Conservation (phyloP, 1,284 basidiomycete species). For the Ustilago crameri region DNA sequence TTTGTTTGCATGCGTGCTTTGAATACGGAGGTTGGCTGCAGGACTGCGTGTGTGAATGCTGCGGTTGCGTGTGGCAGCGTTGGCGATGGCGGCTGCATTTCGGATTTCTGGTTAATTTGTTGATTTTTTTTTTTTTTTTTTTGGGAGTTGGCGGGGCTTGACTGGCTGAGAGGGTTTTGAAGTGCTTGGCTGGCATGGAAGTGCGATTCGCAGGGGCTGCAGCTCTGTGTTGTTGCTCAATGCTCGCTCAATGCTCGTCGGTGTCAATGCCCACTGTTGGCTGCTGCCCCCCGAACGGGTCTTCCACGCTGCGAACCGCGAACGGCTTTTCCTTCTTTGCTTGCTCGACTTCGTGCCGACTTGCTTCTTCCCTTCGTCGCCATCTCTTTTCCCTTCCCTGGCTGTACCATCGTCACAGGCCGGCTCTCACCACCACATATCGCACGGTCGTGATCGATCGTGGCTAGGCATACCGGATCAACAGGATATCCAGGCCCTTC, state of each 20-base stretch:
- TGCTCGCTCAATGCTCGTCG: conserved; percentile 2
- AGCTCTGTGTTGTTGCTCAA: neutral
- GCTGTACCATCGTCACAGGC: neutral
- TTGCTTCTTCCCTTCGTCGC: neutral
- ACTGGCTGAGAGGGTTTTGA: no score
- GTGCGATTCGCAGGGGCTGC: no score
- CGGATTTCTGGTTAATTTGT: no score
- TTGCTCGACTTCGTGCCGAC: neutral
- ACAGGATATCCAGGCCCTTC: neutral
- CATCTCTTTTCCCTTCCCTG: neutral
- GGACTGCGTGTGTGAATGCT: no score
- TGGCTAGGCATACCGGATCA: neutral
- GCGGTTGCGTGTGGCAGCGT: no score
- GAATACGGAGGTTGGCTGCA: no score
- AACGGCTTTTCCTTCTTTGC: neutral
- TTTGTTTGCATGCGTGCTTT: no score
- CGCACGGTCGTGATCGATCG: neutral
- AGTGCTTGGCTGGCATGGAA: no score
- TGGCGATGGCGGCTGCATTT: no score
- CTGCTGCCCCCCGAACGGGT: neutral
- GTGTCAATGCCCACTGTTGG: neutral
- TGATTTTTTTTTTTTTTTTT: no score
- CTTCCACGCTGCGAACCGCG: neutral
- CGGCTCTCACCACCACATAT: neutral
- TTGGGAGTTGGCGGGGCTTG: no score